A percentile compares a stretch with the other conserved stretches of the same genome.
These are phyloP conservation scores for Prunus mongolica DNA, from an alignment of 306 rosid genomes.

Conservation along the genomic window DNA sequence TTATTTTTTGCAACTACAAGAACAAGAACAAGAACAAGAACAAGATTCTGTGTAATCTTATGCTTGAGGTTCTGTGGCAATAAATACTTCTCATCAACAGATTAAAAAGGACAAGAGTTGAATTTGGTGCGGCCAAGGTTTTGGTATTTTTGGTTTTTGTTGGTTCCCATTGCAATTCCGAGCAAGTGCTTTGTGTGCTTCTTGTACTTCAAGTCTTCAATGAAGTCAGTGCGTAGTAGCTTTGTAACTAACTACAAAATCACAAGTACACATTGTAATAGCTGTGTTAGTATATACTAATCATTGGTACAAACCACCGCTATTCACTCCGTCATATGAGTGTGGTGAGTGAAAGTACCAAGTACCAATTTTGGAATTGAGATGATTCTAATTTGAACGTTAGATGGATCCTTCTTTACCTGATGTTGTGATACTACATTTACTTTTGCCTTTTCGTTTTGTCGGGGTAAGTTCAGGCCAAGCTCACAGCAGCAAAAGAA, in stretches of 20 bases:
- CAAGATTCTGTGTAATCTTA: neutral
- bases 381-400: slow-evolving; percentile 5
- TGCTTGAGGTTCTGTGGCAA: neutral
- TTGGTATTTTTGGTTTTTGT: neutral
- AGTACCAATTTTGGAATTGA: neutral
- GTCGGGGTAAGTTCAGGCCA: slow-evolving; percentile 41
- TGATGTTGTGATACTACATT: slow-evolving; percentile 5
- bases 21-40: neutral
- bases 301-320: neutral
- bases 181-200: neutral
- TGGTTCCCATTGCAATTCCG: neutral
- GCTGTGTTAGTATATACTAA: neutral
- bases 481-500: slow-evolving; percentile 50
- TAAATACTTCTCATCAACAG: neutral
- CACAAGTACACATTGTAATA: neutral
- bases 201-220: neutral
- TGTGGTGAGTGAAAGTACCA: neutral
- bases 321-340: neutral
- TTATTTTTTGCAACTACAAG: neutral
- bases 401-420: slow-evolving; percentile 5
- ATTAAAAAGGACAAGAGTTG: neutral
- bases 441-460: neutral
- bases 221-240: neutral
- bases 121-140: neutral
- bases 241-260: neutral